phyloP scores from a whole-genome alignment of 148 eudicot species.

The Rhododendron kiyosumense region DNA sequence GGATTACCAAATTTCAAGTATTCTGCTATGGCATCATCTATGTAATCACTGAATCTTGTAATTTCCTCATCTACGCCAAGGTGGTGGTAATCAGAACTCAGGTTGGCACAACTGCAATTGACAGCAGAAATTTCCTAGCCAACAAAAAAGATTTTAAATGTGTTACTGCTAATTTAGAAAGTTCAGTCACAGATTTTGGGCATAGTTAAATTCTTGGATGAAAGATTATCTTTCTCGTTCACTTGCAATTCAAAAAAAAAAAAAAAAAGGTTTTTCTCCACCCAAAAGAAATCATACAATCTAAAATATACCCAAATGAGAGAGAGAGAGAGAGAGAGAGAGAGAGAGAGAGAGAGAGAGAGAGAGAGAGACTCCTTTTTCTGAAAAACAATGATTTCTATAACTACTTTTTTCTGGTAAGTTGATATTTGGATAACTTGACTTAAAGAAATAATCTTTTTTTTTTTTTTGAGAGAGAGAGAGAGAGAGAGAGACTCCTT shows the following conservation, averaged over 20 bases:
- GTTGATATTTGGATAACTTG: too few species aligned
- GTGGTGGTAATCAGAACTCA: constrained; percentile 7
- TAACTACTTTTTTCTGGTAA: too few species aligned
- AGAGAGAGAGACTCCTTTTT: too few species aligned
- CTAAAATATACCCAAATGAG: background rate
- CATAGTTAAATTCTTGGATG: background rate
- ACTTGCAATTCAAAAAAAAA: background rate
- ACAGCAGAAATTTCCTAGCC: constrained; percentile 33
- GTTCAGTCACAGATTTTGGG: background rate
- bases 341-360: too few species aligned
- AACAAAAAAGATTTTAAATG: background rate
- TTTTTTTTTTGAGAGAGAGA: too few species aligned
- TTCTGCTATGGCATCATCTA: constrained; percentile 39
- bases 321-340: too few species aligned
- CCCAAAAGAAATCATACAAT: background rate
- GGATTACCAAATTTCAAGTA: constrained; percentile 41
- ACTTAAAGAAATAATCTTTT: too few species aligned
- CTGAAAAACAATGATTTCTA: too few species aligned
- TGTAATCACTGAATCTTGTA: constrained; percentile 25
- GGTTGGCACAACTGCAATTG: background rate
- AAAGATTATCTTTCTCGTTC: background rate
- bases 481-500: too few species aligned
- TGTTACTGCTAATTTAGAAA: background rate
- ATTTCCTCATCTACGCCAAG: constrained; percentile 11
- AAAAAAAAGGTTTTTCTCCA: background rate